Base-by-base conservation (phyloP, 805 yeast genomes). In the Hanseniaspora hatyaiensis region DNA sequence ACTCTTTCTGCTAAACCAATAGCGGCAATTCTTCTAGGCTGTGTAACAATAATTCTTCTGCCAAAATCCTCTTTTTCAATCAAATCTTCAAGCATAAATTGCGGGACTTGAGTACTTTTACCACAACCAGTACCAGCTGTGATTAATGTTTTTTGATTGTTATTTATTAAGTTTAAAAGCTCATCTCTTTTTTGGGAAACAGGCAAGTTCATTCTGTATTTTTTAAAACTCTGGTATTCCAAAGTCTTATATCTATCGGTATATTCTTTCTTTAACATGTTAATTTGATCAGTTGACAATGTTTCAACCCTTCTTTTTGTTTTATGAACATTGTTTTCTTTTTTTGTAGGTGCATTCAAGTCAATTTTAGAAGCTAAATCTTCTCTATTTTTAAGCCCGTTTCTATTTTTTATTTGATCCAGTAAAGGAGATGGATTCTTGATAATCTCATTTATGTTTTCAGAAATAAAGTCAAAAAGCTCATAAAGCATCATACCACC, bases 41-140 rank as follows among this genome's bases (percentile, higher is more conserved):
- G 97, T 0, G 96, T 87, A 63, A 96, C 87, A 1, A 89, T 66
- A 4, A 89, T 82, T 33, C 70, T 73, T 20, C 65, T 61, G 2
- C 38, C 31, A 52, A 70, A 79, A 52, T 74, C 74, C 9, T 61
- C 59, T 0, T 73, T 72, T 11, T 63, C 59, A 41, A 74, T 69
- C 50, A 84, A 57, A 33, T 77, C 69, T 59, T 89, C 97, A 15
- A 89, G 64, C 18, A 89, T 67, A 54, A 87, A 89, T 60, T 89
- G 98, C 5, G 86, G 95, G 4, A 85, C 77, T 60, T 89, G 98
- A 0, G 98, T 89, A 1, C 96, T 85, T 59, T 89, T 89, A 55
- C 97, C 97, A 1, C 96, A 88, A 55, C 97, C 97, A 0, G 97
- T 89, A 61, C 92, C 98, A 60, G 97, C 98, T 2, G 97, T 89